A percentile compares a stretch with the other conserved stretches of the same genome.
Evolutionary conservation across 192 early-diverging fungal species (phyloP).

Genomic region (Coemansia reversa): DNA sequence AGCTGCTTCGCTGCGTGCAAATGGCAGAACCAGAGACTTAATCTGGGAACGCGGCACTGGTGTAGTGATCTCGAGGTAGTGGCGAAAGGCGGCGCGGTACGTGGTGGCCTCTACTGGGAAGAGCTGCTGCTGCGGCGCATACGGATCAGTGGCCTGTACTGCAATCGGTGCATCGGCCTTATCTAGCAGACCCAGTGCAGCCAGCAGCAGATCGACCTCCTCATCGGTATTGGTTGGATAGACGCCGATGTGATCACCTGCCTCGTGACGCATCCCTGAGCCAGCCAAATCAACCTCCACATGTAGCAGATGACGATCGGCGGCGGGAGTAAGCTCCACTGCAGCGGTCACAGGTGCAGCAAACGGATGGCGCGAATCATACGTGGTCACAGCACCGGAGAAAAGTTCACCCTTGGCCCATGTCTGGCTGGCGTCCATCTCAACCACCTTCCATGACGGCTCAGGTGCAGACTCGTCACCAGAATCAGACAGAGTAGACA

Average conservation of each 20-base stretch:
- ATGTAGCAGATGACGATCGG: conserved; percentile 85
- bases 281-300: conserved; percentile 88
- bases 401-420: conserved; percentile 43
- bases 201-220: conserved; percentile 67
- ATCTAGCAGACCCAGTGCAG: conserved; percentile 60
- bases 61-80: conserved; percentile 87
- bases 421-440: conserved; percentile 51
- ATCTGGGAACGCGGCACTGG: conserved; percentile 71
- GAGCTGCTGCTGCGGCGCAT: conserved; percentile 74
- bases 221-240: conserved; percentile 84
- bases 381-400: conserved; percentile 45
- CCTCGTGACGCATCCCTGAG: conserved; percentile 79
- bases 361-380: conserved; percentile 89
- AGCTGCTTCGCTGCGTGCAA: conserved; percentile 58
- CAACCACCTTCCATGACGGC: conserved; percentile 58
- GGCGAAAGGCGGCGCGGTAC: conserved; percentile 80
- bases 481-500: conserved; percentile 39
- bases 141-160: conserved; percentile 69
- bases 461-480: conserved; percentile 36
- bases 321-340: conserved; percentile 64
- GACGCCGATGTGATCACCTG: conserved; percentile 95
- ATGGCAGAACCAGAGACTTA: conserved; percentile 59
- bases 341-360: conserved; percentile 64
- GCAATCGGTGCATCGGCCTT: conserved; percentile 69
- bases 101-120: conserved; percentile 87